These are phyloP conservation scores for Prunus campanulata DNA, from an alignment of 306 rosid genomes.

Conservation along the genomic window DNA sequence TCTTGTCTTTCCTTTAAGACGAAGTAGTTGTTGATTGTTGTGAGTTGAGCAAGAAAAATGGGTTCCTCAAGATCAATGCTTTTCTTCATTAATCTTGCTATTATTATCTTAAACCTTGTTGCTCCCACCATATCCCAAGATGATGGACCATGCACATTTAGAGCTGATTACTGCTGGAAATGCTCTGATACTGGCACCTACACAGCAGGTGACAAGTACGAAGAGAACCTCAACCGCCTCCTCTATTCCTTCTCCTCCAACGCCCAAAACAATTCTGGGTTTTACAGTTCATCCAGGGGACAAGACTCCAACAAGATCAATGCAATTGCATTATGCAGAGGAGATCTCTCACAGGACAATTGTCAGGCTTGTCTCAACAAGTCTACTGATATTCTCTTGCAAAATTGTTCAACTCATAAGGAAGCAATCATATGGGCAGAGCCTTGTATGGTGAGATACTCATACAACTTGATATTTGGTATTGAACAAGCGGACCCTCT, in stretches of 20 bases:
- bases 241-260: neutral
- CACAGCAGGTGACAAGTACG: too few relatives aligned
- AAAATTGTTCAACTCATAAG: constrained; percentile 8
- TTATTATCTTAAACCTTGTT: too few relatives aligned
- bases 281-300: constrained; percentile 14
- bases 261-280: neutral
- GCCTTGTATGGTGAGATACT: constrained; percentile 18
- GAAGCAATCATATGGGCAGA: constrained; percentile 22
- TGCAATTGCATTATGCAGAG: constrained; percentile 13
- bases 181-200: too few relatives aligned
- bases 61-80: too few relatives aligned
- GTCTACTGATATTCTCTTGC: neutral
- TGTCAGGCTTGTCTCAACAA: constrained; percentile 21
- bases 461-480: constrained; percentile 7
- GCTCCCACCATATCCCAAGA: too few relatives aligned
- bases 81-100: too few relatives aligned
- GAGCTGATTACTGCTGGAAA: too few relatives aligned
- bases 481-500: neutral
- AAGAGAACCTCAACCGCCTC: too few relatives aligned
- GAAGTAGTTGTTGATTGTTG: too few relatives aligned
- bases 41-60: too few relatives aligned
- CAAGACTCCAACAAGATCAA: constrained; percentile 9
- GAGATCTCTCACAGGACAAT: too few relatives aligned
- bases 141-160: fast-evolving
- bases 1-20: too few relatives aligned